These are phyloP conservation scores for Citrullus amarus DNA, from an alignment of 306 rosid species.

Conservation along the genomic window DNA sequence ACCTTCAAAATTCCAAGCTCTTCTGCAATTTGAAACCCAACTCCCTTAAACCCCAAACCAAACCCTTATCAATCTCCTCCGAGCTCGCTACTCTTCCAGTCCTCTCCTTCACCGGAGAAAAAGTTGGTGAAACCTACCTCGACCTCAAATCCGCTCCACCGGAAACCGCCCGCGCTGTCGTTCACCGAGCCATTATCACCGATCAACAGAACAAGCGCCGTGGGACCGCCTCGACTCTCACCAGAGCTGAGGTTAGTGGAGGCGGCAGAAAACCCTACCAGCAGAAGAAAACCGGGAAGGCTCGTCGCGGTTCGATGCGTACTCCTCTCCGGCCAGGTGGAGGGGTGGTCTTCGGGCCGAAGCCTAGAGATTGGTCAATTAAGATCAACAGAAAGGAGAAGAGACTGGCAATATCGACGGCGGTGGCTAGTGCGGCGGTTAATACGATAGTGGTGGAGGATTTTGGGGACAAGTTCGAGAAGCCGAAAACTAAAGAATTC, in stretches of 20 bases:
- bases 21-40: conserved; percentile 10
- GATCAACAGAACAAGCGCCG: conserved; percentile 97
- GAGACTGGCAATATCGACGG: conserved; percentile 77
- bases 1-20: conserved; percentile 14
- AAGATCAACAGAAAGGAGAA: conserved; percentile 89
- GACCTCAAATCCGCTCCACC: conserved; percentile 64
- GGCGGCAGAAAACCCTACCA: conserved; percentile 76
- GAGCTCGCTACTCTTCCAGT: conserved; percentile 64
- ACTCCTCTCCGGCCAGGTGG: conserved; percentile 87
- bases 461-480: conserved; percentile 54
- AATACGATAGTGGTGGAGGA: conserved; percentile 82
- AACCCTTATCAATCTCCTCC: conserved; percentile 31
- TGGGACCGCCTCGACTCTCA: conserved; percentile 90
- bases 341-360: conserved; percentile 82
- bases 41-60: conserved; percentile 10
- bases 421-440: conserved; percentile 57
- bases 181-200: conserved; percentile 71
- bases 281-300: conserved; percentile 82
- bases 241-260: conserved; percentile 74
- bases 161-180: conserved; percentile 79
- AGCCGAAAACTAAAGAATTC: conserved; percentile 78
- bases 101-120: conserved; percentile 72
- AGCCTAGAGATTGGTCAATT: conserved; percentile 81
- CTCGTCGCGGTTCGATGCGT: conserved; percentile 63
- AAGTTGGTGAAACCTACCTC: conserved; percentile 58